Percentiles rank a stretch among this genome's conserved stretches.
phyloP scores from a whole-genome alignment of 2,329 filamentous ascomycete species.

The Cladosporium sp. region DNA sequence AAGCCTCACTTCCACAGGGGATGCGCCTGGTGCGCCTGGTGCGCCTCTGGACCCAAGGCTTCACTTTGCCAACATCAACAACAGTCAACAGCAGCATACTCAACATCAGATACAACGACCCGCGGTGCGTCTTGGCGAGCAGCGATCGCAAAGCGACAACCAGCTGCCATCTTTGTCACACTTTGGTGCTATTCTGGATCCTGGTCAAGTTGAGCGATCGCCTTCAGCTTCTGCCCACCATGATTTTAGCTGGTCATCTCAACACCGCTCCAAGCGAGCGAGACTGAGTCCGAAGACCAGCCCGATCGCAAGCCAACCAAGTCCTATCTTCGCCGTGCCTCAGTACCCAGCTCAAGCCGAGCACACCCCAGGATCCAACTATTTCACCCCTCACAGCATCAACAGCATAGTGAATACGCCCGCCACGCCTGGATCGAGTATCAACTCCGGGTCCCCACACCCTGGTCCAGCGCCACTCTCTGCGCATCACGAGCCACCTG shows the following conservation, averaged over 20 bases:
- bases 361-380: slow-evolving; percentile 32
- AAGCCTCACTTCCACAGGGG: slow-evolving; percentile 15
- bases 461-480: slow-evolving; percentile 13
- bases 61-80: slow-evolving; percentile 11
- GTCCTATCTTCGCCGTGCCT: slow-evolving; percentile 23
- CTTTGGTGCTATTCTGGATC: slow-evolving; percentile 1
- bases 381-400: slow-evolving; percentile 35
- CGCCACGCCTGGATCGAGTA: slow-evolving; percentile 38
- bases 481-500: slow-evolving; percentile 32
- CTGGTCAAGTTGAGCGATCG: slow-evolving; percentile 1
- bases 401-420: slow-evolving; percentile 34
- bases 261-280: slow-evolving; percentile 32
- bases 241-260: slow-evolving; percentile 27
- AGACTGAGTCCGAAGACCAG: slow-evolving; percentile 24
- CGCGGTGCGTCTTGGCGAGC: neutral
- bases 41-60: slow-evolving; percentile 17
- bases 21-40: neutral
- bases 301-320: slow-evolving; percentile 13
- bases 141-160: neutral
- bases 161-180: slow-evolving; percentile 1
- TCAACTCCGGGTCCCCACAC: slow-evolving; percentile 24
- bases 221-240: slow-evolving; percentile 1
- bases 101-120: neutral
- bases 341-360: slow-evolving; percentile 26
- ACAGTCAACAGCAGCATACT: neutral